A percentile compares a stretch with the other conserved stretches of the same genome.
Evolutionary conservation across 2,329 filamentous ascomycete species (phyloP).

Genomic region (Claviceps humidiphila): DNA sequence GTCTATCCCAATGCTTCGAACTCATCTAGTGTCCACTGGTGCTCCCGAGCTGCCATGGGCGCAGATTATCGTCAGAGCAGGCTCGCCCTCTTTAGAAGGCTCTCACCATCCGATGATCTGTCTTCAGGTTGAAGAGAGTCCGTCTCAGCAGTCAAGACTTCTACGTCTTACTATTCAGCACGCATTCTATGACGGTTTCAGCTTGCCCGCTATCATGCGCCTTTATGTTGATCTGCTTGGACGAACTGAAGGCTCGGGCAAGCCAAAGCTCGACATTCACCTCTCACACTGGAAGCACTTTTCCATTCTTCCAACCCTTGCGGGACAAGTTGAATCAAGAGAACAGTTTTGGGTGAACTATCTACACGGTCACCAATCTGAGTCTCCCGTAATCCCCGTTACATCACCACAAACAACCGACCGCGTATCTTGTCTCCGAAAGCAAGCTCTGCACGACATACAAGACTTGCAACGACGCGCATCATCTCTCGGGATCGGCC

Average conservation of each 20-base stretch:
- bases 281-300: conserved; percentile 16
- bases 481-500: conserved; percentile 42
- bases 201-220: conserved; percentile 49
- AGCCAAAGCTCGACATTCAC: conserved; percentile 1
- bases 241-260: conserved; percentile 1
- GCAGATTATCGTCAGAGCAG: conserved; percentile 41
- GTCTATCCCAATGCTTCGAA: conserved; percentile 53
- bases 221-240: conserved; percentile 7
- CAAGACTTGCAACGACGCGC: conserved; percentile 19
- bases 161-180: conserved; percentile 61
- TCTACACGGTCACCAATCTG: conserved; percentile 12
- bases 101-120: conserved; percentile 12
- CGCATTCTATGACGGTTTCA: conserved; percentile 77
- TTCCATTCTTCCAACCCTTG: conserved; percentile 5
- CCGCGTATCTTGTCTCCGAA: conserved; percentile 27
- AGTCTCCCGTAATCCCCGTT: background rate
- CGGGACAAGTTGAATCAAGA: conserved; percentile 8
- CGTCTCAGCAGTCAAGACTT: conserved; percentile 7
- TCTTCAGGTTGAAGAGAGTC: conserved; percentile 9
- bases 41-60: conserved; percentile 38
- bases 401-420: conserved; percentile 3
- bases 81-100: background rate
- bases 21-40: conserved; percentile 44
- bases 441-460: conserved; percentile 29
- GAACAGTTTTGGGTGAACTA: conserved; percentile 30